phyloP scores from a whole-genome alignment of 306 rosid species.

The Glycine tomentella region DNA sequence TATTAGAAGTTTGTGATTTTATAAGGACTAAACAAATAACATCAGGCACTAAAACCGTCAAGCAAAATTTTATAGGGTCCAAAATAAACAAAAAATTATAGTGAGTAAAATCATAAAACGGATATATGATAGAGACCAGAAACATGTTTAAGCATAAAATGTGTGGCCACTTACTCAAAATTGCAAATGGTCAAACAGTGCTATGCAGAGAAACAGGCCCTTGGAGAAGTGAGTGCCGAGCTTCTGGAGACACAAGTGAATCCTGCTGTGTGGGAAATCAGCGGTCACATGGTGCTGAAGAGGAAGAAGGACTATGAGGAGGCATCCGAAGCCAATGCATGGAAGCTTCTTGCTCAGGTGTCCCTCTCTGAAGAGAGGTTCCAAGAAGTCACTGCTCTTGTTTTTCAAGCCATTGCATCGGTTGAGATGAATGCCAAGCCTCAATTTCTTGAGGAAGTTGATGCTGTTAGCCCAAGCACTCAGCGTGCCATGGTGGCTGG shows the following conservation, averaged over 20 bases:
- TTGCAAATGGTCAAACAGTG: slow-evolving; percentile 63
- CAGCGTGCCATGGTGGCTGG: slow-evolving; percentile 54
- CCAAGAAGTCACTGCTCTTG: slow-evolving; percentile 79
- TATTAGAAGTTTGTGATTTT: no score
- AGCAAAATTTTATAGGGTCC: no score
- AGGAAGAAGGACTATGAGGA: slow-evolving; percentile 88
- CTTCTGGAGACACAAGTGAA: slow-evolving; percentile 96
- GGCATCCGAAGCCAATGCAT: slow-evolving; percentile 91
- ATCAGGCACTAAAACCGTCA: no score
- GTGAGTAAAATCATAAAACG: no score
- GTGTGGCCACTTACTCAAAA: background rate
- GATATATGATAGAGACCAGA: no score
- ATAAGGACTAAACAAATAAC: no score
- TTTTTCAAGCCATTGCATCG: slow-evolving; percentile 71
- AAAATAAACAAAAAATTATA: no score
- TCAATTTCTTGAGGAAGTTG: slow-evolving; percentile 42
- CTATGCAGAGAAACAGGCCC: slow-evolving; percentile 98
- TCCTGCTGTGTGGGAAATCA: slow-evolving; percentile 98
- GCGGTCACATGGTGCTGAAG: slow-evolving; percentile 98
- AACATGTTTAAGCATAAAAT: no score
- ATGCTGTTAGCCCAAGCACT: slow-evolving; percentile 49
- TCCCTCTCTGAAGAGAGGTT: slow-evolving; percentile 91
- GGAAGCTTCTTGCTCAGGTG: slow-evolving; percentile 95
- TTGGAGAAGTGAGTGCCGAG: slow-evolving; percentile 92
- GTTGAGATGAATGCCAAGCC: slow-evolving; percentile 33